phyloP scores from a whole-genome alignment of 2,329 filamentous ascomycete species.

The Aplosporella prunicola region DNA sequence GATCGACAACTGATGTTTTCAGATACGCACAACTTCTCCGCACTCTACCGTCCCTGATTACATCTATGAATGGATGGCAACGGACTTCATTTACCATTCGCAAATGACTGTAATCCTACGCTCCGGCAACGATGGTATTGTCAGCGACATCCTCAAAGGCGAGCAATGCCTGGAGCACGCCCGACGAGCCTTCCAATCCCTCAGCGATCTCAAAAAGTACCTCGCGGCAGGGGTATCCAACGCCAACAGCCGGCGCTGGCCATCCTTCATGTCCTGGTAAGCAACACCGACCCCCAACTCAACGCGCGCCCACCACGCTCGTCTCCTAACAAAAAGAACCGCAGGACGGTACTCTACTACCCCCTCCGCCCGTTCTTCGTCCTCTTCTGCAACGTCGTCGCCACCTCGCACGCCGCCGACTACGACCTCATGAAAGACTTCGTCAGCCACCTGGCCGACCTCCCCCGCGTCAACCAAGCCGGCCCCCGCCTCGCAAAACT shows the following conservation, averaged over 20 bases:
- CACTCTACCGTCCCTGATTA: conserved; percentile 15
- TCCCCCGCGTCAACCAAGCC: conserved; percentile 23
- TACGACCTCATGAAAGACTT: conserved; percentile 24
- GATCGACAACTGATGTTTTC: conserved; percentile 15
- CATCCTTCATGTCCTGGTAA: no score
- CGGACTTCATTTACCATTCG: conserved; percentile 26
- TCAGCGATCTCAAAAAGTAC: conserved; percentile 19
- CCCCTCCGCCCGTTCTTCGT: conserved; percentile 27
- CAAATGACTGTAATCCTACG: conserved; percentile 24
- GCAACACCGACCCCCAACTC: no score
- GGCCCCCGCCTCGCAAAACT: conserved; percentile 21
- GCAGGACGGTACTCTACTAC: conserved; percentile 26
- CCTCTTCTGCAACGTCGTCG: conserved; percentile 29
- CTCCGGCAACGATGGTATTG: conserved; percentile 22
- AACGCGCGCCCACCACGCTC: no score
- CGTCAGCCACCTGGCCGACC: conserved; percentile 19
- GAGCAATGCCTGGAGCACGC: conserved; percentile 24
- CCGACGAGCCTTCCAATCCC: conserved; percentile 22
- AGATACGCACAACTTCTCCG: conserved; percentile 13
- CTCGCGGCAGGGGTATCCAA: conserved; percentile 17
- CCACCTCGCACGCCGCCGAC: conserved; percentile 22
- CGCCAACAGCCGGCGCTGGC: no score
- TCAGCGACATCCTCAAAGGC: conserved; percentile 20
- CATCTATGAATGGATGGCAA: conserved; percentile 22
- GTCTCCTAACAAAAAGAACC: no score